phyloP scores from a whole-genome alignment of 2,329 filamentous ascomycete genomes.

The Phialophora chinensis region DNA sequence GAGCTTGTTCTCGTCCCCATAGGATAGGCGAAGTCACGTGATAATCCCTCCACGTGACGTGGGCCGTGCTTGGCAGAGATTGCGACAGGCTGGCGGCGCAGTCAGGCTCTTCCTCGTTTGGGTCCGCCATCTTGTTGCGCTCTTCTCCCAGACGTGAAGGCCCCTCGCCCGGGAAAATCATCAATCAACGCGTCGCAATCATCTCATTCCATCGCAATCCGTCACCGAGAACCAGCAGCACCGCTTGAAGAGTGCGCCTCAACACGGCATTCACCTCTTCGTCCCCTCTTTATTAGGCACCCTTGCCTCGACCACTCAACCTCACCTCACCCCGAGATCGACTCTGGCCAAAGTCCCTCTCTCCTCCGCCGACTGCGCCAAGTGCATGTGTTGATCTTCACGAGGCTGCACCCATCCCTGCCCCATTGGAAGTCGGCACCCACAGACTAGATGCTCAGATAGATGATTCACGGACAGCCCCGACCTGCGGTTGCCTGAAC shows the following conservation, averaged over 20 bases:
- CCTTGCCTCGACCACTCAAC: slow-evolving; percentile 28
- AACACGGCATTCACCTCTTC: slow-evolving; percentile 31
- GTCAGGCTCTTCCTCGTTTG: slow-evolving; percentile 20
- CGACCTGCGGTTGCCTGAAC: slow-evolving; percentile 21
- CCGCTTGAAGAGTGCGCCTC: slow-evolving; percentile 33
- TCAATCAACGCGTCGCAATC: slow-evolving; percentile 39
- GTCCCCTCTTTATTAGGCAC: slow-evolving; percentile 35
- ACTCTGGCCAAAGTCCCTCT: slow-evolving; percentile 22
- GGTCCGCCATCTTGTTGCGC: slow-evolving; percentile 22
- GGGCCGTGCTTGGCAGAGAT: not conserved
- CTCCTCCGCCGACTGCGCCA: slow-evolving; percentile 39
- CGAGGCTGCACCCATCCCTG: slow-evolving; percentile 29
- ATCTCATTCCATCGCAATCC: slow-evolving; percentile 35
- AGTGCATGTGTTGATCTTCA: slow-evolving; percentile 42
- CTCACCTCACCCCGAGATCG: slow-evolving; percentile 23
- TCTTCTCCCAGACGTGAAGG: slow-evolving; percentile 31
- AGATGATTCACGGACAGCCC: slow-evolving; percentile 19
- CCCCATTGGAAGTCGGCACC: slow-evolving; percentile 18
- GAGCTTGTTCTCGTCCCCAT: not conserved
- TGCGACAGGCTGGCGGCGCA: slow-evolving; percentile 2
- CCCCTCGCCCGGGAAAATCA: slow-evolving; percentile 36
- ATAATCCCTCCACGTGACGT: not conserved
- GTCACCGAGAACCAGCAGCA: slow-evolving; percentile 23
- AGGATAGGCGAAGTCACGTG: not conserved
- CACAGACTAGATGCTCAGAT: slow-evolving; percentile 24